Percentiles rank a stretch among this genome's conserved stretches.
phyloP scores from a whole-genome alignment of 1,139 yeast species.

The Debaryomyces fabryi region DNA sequence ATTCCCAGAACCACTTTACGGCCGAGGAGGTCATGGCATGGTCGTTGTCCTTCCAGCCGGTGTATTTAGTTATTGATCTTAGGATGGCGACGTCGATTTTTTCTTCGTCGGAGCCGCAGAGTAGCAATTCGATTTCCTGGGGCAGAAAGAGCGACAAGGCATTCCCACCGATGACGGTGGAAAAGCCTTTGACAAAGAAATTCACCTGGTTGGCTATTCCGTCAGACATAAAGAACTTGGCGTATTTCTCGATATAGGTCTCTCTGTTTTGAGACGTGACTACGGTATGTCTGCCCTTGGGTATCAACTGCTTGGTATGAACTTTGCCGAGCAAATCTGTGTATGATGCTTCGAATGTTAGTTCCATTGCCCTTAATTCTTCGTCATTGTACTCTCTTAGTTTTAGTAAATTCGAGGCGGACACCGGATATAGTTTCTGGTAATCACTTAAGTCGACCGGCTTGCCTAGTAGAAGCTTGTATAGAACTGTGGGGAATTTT shows the following conservation, averaged over 20 bases:
- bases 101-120: conserved; percentile 75
- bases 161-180: conserved; percentile 76
- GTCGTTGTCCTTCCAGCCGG: conserved; percentile 53
- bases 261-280: conserved; percentile 63
- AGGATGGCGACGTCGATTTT: conserved; percentile 68
- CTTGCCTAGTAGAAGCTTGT: conserved; percentile 68
- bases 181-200: conserved; percentile 70
- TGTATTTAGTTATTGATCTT: conserved; percentile 71
- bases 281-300: conserved; percentile 52
- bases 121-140: conserved; percentile 74
- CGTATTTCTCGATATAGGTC: conserved; percentile 63
- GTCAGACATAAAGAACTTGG: conserved; percentile 58
- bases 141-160: conserved; percentile 78
- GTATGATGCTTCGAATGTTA: conserved; percentile 44
- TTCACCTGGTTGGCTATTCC: conserved; percentile 56
- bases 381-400: conserved; percentile 46
- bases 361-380: conserved; percentile 33
- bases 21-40: conserved; percentile 41
- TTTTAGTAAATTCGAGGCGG: conserved; percentile 59
- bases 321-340: conserved; percentile 41
- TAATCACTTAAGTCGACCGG: conserved; percentile 66
- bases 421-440: conserved; percentile 63
- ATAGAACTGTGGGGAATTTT: conserved; percentile 73
- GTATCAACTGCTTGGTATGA: conserved; percentile 52
- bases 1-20: conserved; percentile 86